Conservation (phyloP, 768 basidiomycete species). For the Suillus subluteus region DNA sequence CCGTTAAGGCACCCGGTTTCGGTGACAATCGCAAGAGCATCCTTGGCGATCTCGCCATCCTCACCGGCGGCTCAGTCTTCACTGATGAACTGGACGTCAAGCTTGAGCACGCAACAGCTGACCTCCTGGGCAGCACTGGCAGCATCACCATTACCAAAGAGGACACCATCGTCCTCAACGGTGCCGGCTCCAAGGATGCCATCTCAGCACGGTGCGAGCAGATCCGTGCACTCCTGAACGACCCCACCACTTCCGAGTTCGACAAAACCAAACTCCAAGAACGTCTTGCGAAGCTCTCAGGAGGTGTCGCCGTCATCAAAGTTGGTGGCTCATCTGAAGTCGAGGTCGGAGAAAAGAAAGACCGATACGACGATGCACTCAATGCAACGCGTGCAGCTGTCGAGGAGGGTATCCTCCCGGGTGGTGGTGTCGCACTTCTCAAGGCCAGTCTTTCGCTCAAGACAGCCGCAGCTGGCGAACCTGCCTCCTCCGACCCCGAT, state of each 20-base stretch:
- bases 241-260: conserved; percentile 87
- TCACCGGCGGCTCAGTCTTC: conserved; percentile 98
- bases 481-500: conserved; percentile 59
- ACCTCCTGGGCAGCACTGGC: conserved; percentile 90
- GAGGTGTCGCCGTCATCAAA: conserved; percentile 98
- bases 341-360: conserved; percentile 99
- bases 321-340: conserved; percentile 94
- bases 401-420: conserved; percentile 97
- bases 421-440: conserved; percentile 92
- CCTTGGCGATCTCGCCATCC: conserved; percentile 95
- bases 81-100: conserved; percentile 97
- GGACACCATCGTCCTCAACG: conserved; percentile 95
- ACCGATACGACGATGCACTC: conserved; percentile 94
- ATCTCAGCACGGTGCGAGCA: conserved; percentile 96
- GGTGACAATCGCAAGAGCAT: conserved; percentile 99
- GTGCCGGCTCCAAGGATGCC: conserved; percentile 86
- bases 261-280: conserved; percentile 96
- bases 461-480: conserved; percentile 52
- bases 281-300: conserved; percentile 92
- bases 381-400: conserved; percentile 99
- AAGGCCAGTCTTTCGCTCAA: conserved; percentile 78
- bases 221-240: conserved; percentile 81
- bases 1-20: conserved; percentile 97
- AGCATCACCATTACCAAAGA: conserved; percentile 96
- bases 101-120: conserved; percentile 86